phyloP scores from a whole-genome alignment of 2,329 filamentous ascomycete species.

The Microdochium paspali region DNA sequence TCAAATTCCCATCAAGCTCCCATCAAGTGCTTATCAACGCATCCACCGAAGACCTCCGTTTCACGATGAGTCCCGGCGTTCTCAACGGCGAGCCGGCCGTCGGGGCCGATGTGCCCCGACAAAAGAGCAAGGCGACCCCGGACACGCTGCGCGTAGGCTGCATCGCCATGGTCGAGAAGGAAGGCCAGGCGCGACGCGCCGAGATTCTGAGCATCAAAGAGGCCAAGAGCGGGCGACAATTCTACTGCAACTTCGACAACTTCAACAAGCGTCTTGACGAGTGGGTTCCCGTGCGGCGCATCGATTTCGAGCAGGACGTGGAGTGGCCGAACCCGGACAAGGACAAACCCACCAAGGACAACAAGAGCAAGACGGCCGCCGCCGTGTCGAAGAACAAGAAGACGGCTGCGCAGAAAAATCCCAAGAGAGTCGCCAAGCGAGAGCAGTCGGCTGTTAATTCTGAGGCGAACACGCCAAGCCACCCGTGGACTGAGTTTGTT shows the following conservation, averaged over 20 bases:
- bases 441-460: constrained; percentile 46
- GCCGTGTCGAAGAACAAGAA: constrained; percentile 35
- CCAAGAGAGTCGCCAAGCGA: constrained; percentile 44
- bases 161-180: constrained; percentile 55
- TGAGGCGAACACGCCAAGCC: constrained; percentile 41
- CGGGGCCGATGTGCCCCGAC: constrained; percentile 45
- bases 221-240: constrained; percentile 77
- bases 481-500: constrained; percentile 42
- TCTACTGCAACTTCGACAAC: constrained; percentile 96
- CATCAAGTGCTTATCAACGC: constrained; percentile 7
- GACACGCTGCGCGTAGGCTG: constrained; percentile 61
- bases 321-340: constrained; percentile 95
- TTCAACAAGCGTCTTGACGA: constrained; percentile 86
- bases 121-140: constrained; percentile 77
- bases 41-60: constrained; percentile 4
- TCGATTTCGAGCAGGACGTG: constrained; percentile 83
- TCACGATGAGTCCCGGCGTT: constrained; percentile 44
- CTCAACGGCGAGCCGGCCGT: constrained; percentile 42
- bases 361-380: constrained; percentile 62
- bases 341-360: constrained; percentile 58
- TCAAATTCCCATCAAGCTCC: constrained; percentile 15
- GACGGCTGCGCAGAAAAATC: constrained; percentile 44
- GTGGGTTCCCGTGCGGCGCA: constrained; percentile 76
- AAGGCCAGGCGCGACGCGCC: constrained; percentile 80
- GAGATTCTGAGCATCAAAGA: constrained; percentile 94